Conservation (phyloP, 129 eudicot species). For the Pulicaria dysenterica region DNA sequence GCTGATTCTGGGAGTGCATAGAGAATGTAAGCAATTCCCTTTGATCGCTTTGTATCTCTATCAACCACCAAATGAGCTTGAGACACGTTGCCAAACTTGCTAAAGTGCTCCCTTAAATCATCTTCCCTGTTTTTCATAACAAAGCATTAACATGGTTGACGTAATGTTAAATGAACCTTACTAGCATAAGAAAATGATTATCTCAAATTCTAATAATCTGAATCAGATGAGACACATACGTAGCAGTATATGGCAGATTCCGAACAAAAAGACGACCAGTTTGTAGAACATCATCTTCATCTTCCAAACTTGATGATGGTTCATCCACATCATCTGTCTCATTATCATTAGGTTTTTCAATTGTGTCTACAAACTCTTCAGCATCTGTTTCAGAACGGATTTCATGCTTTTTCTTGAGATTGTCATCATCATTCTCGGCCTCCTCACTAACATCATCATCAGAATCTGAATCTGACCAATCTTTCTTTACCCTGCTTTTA, state of each 20-base stretch:
- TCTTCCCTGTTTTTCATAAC: conserved; percentile 65
- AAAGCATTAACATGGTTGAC: conserved; percentile 4
- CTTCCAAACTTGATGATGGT: conserved; percentile 47
- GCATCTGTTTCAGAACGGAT: conserved; percentile 24
- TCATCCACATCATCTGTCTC: conserved; percentile 37
- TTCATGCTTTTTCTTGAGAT: conserved; percentile 8
- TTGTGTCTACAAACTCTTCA: conserved; percentile 32
- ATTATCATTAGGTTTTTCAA: conserved; percentile 38
- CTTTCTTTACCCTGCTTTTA: conserved; percentile 74
- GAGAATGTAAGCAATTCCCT: conserved; percentile 77
- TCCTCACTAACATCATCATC: conserved; percentile 37
- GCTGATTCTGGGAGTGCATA: conserved; percentile 87
- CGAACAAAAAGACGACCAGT: conserved; percentile 90
- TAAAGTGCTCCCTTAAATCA: conserved; percentile 74
- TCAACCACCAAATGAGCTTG: conserved; percentile 88
- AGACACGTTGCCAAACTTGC: conserved; percentile 62
- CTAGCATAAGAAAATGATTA: conserved; percentile 5
- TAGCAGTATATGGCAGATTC: conserved; percentile 85
- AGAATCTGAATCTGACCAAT: conserved; percentile 85
- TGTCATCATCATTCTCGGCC: conserved; percentile 32
- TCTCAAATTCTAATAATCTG: conserved; percentile 1
- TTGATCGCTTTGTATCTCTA: conserved; percentile 86
- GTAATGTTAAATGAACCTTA: conserved; percentile 13
- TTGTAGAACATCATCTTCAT: conserved; percentile 54
- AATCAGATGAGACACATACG: conserved; percentile 46